These are phyloP conservation scores for Rhodotorula paludigena DNA, from an alignment of 768 basidiomycete genomes.

Conservation along the genomic window DNA sequence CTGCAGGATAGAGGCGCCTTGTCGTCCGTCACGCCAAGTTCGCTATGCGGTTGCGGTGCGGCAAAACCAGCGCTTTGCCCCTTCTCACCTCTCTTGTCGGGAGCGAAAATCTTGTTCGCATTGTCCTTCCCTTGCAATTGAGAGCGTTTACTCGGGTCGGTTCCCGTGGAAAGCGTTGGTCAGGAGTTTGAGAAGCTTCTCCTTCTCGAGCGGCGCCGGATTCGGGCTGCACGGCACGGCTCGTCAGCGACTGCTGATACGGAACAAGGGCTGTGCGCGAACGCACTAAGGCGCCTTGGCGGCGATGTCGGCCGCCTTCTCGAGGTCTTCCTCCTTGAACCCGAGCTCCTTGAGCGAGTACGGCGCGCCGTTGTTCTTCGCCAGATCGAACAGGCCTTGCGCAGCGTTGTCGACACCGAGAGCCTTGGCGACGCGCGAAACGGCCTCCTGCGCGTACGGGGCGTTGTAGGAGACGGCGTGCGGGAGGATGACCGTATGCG, in stretches of 20 bases:
- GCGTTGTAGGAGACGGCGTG: conserved; percentile 51
- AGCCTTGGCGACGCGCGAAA: conserved; percentile 47
- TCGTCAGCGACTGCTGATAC: too few relatives aligned
- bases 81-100: too few relatives aligned
- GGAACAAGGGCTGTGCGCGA: neutral
- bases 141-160: neutral
- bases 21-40: too few relatives aligned
- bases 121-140: too few relatives aligned
- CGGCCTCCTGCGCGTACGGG: conserved; percentile 46
- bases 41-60: too few relatives aligned
- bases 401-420: conserved; percentile 45
- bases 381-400: conserved; percentile 44
- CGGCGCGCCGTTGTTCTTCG: conserved; percentile 46
- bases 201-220: conserved; percentile 49
- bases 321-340: conserved; percentile 51
- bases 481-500: conserved; percentile 52
- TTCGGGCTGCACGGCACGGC: conserved; percentile 42
- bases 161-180: conserved; percentile 21
- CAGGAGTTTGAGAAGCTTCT: conserved; percentile 27
- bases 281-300: conserved; percentile 47
- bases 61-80: too few relatives aligned
- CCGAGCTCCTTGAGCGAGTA: conserved; percentile 48
- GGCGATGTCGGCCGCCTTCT: conserved; percentile 50
- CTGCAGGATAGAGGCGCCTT: too few relatives aligned
- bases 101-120: too few relatives aligned